Evolutionary conservation across 805 yeast species (phyloP).

Genomic region (Wilhelminamyces savonicus): DNA sequence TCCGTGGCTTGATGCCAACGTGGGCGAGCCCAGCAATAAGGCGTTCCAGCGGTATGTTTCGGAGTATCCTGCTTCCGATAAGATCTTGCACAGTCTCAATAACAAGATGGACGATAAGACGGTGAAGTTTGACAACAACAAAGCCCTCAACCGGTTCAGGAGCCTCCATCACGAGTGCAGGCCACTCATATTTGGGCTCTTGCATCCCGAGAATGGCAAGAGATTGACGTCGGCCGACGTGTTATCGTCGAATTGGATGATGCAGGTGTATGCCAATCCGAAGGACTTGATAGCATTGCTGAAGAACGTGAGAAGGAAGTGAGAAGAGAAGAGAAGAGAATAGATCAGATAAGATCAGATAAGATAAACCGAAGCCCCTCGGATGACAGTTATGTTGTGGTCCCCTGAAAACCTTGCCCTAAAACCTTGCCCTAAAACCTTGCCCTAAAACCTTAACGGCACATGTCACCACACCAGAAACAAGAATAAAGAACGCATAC

Average conservation of each 20-base stretch:
- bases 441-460: too few species aligned
- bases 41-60: constrained; percentile 15
- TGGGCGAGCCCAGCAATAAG: constrained; percentile 13
- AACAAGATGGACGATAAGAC: constrained; percentile 19
- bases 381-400: too few species aligned
- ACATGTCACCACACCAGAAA: too few species aligned
- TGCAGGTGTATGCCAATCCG: constrained; percentile 33
- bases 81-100: constrained; percentile 14
- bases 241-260: constrained; percentile 27
- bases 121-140: constrained; percentile 15
- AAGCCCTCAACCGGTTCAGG: constrained; percentile 27
- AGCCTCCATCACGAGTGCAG: constrained; percentile 34
- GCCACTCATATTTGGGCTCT: constrained; percentile 20
- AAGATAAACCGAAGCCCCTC: too few species aligned
- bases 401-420: too few species aligned
- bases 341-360: too few species aligned
- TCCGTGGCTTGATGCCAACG: constrained; percentile 44
- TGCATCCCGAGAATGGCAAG: too few species aligned
- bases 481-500: too few species aligned
- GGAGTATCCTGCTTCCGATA: constrained; percentile 20
- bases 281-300: constrained; percentile 23
- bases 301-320: too few species aligned
- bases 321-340: too few species aligned
- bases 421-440: too few species aligned
- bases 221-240: neutral